Percentiles rank a stretch among this genome's conserved stretches.
Conservation (phyloP, 2,329 filamentous ascomycete species). For the Botrytis tulipae region DNA sequence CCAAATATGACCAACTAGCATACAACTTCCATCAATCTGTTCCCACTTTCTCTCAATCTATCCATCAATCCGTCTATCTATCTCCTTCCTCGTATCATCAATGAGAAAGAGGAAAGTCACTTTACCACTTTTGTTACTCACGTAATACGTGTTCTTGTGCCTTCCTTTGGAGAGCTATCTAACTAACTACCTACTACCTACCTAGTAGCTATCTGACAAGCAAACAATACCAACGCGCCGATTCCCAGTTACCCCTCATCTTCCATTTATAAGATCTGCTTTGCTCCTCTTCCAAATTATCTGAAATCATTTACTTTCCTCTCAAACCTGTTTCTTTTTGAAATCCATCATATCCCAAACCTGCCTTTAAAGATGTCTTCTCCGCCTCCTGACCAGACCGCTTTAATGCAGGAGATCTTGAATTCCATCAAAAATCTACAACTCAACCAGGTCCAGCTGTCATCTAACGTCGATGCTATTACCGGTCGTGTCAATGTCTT, state of each 20-base stretch:
- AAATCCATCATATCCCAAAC: neutral
- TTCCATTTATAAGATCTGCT: neutral
- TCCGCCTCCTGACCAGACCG: constrained; percentile 32
- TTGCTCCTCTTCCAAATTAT: neutral
- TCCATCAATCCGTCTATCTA: neutral
- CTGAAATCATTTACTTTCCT: neutral
- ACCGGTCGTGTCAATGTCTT: constrained; percentile 61
- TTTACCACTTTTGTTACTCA: neutral
- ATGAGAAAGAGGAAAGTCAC: neutral
- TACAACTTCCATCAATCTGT: neutral
- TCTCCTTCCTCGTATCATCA: neutral
- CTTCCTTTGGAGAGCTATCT: constrained; percentile 1
- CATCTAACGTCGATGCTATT: constrained; percentile 57
- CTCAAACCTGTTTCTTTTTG: neutral
- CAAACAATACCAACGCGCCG: constrained; percentile 2
- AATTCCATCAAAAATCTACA: constrained; percentile 54
- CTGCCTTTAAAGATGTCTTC: constrained; percentile 16
- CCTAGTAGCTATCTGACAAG: neutral
- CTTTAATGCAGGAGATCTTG: constrained; percentile 54
- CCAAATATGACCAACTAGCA: neutral
- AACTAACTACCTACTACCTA: neutral
- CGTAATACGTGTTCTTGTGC: constrained; percentile 15
- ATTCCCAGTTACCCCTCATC: constrained; percentile 8
- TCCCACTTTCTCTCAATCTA: constrained; percentile 11
- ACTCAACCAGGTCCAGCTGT: constrained; percentile 53